Base-by-base conservation (phyloP, 1,139 yeast species). In the Geotrichum reessii region DNA sequence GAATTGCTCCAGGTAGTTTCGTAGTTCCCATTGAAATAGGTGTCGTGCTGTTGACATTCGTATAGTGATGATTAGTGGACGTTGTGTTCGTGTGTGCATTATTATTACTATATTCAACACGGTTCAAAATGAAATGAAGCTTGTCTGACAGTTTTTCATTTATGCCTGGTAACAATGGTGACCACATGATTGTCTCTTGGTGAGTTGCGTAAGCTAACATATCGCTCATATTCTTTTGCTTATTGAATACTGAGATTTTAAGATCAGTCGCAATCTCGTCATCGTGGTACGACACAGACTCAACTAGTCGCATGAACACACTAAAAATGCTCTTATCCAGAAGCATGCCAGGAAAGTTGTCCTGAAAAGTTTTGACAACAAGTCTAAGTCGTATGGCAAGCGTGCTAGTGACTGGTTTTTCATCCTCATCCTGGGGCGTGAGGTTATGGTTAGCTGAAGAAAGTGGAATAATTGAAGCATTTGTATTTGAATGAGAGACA, bases 341-440 rank as follows among this genome's bases (percentile, higher is more conserved):
- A 9, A 84, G 65, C 76, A 83, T 79, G 8, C 87, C 85, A 1
- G 82, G 78, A 61, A 80, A 80, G 40, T 76, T 72, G 37, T 76
- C 78, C 47, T 75, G 70, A 6, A 81, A 72, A 0, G 80, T 76
- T 49, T 77, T 77, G 1, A 81, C 75, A 2, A 81, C 77, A 47
- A 69, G 60, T 56, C 63, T 60, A 14, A 68, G 64, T 24, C 73
- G 62, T 8, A 57, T 42, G 5, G 67, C 67, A 37, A 37, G 42
- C 42, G 2, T 19, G n/a, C 6, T 37, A 6, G 17, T 37, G n/a
- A n/a, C 42, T 14, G 42, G 42, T 7, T 5, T 37, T 37, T 37
- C 42, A 14, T 14, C 14, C n/a, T 37, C 42, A n/a, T 37, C 42
- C n/a, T 37, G 42, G 40, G 53, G 22, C 6, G 53, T 19, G 25